A percentile compares a stretch with the other conserved stretches of the same genome.
phyloP scores from a whole-genome alignment of 768 basidiomycete species.

The Lactarius deliciosus region DNA sequence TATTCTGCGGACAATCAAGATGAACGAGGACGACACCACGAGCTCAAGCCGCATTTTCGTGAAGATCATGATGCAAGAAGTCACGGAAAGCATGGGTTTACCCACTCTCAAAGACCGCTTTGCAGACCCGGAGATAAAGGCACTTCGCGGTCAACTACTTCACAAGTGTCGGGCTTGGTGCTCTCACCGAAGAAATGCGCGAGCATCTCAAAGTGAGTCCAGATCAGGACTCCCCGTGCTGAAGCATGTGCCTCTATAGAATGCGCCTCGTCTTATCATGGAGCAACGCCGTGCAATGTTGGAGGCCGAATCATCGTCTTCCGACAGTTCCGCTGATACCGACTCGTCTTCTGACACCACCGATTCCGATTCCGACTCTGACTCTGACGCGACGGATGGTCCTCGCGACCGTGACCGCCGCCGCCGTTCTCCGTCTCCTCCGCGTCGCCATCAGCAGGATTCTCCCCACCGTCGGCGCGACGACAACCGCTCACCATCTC shows the following conservation, averaged over 20 bases:
- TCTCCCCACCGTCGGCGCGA: conserved; percentile 29
- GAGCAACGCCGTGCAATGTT: conserved; percentile 89
- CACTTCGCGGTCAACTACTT: conserved; percentile 95
- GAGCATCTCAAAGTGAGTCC: conserved; percentile 83
- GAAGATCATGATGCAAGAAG: conserved; percentile 94
- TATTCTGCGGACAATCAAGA: conserved; percentile 76
- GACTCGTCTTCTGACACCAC: conserved; percentile 43
- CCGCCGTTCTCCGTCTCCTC: conserved; percentile 39
- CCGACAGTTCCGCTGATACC: conserved; percentile 39
- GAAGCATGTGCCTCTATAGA: conserved; percentile 46
- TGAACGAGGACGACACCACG: conserved; percentile 98
- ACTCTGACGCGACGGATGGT: conserved; percentile 40
- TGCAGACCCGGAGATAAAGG: conserved; percentile 78
- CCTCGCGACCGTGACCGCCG: conserved; percentile 32
- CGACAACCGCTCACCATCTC: conserved; percentile 30
- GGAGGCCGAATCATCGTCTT: conserved; percentile 58
- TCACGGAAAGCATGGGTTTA: conserved; percentile 92
- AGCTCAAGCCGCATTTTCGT: conserved; percentile 95
- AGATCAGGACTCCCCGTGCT: background rate
- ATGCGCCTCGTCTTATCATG: conserved; percentile 90
- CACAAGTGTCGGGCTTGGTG: conserved; percentile 89
- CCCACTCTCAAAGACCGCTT: conserved; percentile 86
- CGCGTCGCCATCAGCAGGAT: conserved; percentile 31
- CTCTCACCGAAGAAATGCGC: conserved; percentile 93
- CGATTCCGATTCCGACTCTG: conserved; percentile 41